Percentiles rank a stretch among this genome's conserved stretches.
phyloP scores from a whole-genome alignment of 805 yeast genomes.

The Saccharomycopsis sp. region DNA sequence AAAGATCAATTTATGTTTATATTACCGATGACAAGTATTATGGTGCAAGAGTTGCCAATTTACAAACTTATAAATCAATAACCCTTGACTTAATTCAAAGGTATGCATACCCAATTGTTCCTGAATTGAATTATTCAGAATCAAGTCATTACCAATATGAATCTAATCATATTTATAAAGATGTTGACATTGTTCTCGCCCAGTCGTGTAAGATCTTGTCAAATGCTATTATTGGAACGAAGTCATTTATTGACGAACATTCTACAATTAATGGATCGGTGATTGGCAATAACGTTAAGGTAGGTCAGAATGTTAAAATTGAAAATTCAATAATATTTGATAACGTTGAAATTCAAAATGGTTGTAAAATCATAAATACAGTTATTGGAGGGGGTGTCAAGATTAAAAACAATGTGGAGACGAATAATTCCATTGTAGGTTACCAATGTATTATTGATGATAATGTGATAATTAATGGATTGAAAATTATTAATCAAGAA shows the following conservation, averaged over 20 bases:
- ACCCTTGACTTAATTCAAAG: conserved; percentile 85
- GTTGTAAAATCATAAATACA: conserved; percentile 48
- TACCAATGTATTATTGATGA: conserved; percentile 62
- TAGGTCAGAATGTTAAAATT: conserved; percentile 71
- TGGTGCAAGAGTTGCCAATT: conserved; percentile 92
- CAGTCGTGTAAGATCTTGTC: conserved; percentile 71
- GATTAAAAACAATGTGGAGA: conserved; percentile 48
- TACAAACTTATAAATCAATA: conserved; percentile 88
- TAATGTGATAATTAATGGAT: conserved; percentile 39
- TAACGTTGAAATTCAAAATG: conserved; percentile 64
- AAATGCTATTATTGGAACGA: conserved; percentile 77
- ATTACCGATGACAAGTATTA: conserved; percentile 58
- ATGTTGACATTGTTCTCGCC: conserved; percentile 79
- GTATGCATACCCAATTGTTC: conserved; percentile 88
- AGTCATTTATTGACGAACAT: conserved; percentile 70
- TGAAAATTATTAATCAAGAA: conserved; percentile 40
- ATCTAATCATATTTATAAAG: conserved; percentile 83
- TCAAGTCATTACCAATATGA: conserved; percentile 75
- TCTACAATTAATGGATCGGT: conserved; percentile 61
- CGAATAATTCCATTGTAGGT: conserved; percentile 75
- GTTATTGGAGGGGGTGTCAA: conserved; percentile 63
- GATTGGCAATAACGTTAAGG: conserved; percentile 78
- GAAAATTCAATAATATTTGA: conserved; percentile 85
- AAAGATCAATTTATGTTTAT: conserved; percentile 86
- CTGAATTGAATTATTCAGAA: conserved; percentile 71